Conservation (phyloP, 2,329 filamentous ascomycete species). For the Cordyceps tenuipes region DNA sequence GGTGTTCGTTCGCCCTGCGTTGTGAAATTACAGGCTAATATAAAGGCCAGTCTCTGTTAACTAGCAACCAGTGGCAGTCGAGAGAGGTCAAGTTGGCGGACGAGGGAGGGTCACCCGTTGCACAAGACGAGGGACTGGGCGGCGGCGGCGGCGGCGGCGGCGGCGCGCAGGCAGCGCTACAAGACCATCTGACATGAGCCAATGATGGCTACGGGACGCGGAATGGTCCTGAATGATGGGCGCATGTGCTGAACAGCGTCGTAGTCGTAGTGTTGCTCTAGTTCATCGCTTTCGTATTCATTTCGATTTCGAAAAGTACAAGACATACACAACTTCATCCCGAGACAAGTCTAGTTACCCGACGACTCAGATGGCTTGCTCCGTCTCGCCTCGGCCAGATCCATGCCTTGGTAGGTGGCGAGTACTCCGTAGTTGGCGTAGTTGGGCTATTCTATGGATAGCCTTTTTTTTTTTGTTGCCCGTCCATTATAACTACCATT, state of each 20-base stretch:
- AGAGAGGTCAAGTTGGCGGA: too few species aligned
- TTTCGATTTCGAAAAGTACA: neutral
- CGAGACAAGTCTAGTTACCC: neutral
- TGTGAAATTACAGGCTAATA: neutral
- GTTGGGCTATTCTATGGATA: neutral
- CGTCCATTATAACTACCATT: neutral
- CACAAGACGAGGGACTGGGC: neutral
- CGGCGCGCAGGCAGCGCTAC: neutral
- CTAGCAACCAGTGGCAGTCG: neutral
- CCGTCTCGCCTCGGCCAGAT: neutral
- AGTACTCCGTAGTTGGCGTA: too few species aligned
- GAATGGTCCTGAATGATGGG: conserved; percentile 8
- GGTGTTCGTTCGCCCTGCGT: neutral
- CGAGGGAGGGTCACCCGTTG: neutral
- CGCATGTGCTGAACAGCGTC: conserved; percentile 9
- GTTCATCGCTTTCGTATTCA: too few species aligned
- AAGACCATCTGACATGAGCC: conserved; percentile 8
- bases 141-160: too few species aligned
- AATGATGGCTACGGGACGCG: conserved; percentile 7
- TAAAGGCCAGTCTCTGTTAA: neutral
- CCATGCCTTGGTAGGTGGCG: too few species aligned
- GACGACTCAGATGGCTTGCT: neutral
- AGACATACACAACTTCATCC: neutral
- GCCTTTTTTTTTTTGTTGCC: neutral
- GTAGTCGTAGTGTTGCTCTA: neutral